phyloP scores from a whole-genome alignment of 2,329 filamentous ascomycete species.

The Aspergillus sp. region DNA sequence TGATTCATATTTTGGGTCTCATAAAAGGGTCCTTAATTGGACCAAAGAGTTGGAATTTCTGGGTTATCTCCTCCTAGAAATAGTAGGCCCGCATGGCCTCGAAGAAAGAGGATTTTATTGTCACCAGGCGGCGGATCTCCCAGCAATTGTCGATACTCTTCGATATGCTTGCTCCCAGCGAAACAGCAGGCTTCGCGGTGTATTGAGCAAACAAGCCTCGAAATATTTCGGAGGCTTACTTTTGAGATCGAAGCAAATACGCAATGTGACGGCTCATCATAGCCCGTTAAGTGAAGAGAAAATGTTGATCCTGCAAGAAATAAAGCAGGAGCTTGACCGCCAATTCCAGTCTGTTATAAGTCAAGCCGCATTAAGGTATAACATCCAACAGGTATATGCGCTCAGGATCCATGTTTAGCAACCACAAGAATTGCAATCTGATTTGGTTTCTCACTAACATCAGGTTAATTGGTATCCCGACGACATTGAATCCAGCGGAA shows the following conservation, averaged over 20 bases:
- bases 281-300: neutral
- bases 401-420: too few relatives aligned
- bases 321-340: too few relatives aligned
- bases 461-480: too few relatives aligned
- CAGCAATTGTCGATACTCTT: conserved; percentile 2
- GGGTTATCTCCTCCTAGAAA: conserved; percentile 10
- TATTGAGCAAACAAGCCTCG: neutral
- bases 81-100: conserved; percentile 6
- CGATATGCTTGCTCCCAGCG: neutral
- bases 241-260: conserved; percentile 3
- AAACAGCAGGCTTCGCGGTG: neutral
- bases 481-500: too few relatives aligned
- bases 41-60: conserved; percentile 11
- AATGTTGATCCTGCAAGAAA: neutral
- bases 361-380: too few relatives aligned
- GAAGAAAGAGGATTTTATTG: conserved; percentile 3
- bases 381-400: too few relatives aligned
- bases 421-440: too few relatives aligned
- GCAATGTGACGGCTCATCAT: conserved; percentile 8
- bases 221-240: conserved; percentile 2
- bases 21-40: neutral
- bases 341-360: too few relatives aligned
- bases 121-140: conserved; percentile 11
- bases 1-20: too few relatives aligned
- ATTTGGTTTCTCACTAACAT: too few relatives aligned